A percentile compares a stretch with the other conserved stretches of the same genome.
Evolutionary conservation across 2,329 filamentous ascomycete species (phyloP).

Genomic region (Fusarium acutatum): DNA sequence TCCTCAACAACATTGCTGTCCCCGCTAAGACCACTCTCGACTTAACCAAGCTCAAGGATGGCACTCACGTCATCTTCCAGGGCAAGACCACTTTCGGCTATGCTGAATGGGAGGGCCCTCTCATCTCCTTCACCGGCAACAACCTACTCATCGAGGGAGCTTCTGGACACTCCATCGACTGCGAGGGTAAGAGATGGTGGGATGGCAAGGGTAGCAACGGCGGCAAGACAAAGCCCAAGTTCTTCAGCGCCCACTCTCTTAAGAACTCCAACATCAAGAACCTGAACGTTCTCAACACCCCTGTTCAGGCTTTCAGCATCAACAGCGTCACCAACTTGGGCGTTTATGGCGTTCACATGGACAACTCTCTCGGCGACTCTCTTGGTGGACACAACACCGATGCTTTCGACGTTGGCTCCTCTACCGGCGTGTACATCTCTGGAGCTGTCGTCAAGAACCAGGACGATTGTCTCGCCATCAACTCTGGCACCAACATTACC

Average conservation of each 20-base stretch:
- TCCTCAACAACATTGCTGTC: conserved; percentile 61
- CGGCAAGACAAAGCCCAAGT: conserved; percentile 70
- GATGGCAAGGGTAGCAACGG: conserved; percentile 67
- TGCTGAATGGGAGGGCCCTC: conserved; percentile 70
- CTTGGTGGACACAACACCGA: conserved; percentile 62
- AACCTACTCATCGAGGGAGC: conserved; percentile 63
- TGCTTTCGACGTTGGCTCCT: conserved; percentile 64
- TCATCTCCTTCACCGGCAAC: conserved; percentile 68
- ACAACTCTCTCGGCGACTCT: conserved; percentile 51
- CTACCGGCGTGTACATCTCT: conserved; percentile 58
- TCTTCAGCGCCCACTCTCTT: conserved; percentile 59
- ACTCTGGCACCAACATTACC: conserved; percentile 60
- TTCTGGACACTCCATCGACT: conserved; percentile 59
- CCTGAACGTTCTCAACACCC: conserved; percentile 53
- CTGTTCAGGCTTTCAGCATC: conserved; percentile 54
- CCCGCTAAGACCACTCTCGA: conserved; percentile 68
- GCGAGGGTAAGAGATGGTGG: conserved; percentile 67
- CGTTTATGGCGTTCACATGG: conserved; percentile 48
- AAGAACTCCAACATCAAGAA: conserved; percentile 49
- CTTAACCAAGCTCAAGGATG: conserved; percentile 59
- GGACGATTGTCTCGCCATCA: conserved; percentile 68
- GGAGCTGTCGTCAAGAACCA: conserved; percentile 66
- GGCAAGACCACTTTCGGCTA: conserved; percentile 75
- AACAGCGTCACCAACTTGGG: conserved; percentile 47
- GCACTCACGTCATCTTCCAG: conserved; percentile 66